Conservation (phyloP, 1,284 basidiomycete genomes). For the Mycena sp. region DNA sequence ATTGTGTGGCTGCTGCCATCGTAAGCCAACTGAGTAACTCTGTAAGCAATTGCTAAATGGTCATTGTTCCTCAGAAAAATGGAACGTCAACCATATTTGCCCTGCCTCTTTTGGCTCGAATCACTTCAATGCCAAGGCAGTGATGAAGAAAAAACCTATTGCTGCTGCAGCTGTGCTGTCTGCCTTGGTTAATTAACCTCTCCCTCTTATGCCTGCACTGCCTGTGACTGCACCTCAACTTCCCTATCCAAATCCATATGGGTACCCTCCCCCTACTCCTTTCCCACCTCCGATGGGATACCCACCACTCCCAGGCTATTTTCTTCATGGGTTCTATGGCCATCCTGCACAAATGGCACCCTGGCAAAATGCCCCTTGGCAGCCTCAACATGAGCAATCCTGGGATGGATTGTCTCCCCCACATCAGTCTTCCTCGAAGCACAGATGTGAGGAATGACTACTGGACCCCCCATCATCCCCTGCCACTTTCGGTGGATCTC, state of each 20-base stretch:
- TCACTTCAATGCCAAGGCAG: too few species aligned
- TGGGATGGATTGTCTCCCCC: too few species aligned
- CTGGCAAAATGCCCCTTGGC: neutral
- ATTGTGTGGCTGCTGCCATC: slow-evolving; percentile 2
- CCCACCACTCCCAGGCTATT: neutral
- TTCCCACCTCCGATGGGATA: slow-evolving; percentile 2
- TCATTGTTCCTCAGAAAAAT: neutral
- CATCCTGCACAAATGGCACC: neutral
- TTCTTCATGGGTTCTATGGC: neutral
- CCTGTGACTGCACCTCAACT: too few species aligned
- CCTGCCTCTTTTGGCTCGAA: neutral
- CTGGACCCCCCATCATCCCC: slow-evolving; percentile 4
- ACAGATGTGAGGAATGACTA: neutral
- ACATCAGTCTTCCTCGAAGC: too few species aligned
- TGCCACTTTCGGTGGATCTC: neutral
- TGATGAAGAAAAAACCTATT: too few species aligned
- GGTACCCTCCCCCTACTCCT: too few species aligned
- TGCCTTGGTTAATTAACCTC: too few species aligned
- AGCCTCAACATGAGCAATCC: neutral
- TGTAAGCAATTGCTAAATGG: neutral
- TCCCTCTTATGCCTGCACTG: too few species aligned
- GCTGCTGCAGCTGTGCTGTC: too few species aligned
- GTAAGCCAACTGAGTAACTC: neutral
- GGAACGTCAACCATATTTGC: neutral
- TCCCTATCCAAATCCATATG: too few species aligned